Evolutionary conservation across 805 yeast genomes (phyloP), one percentile per base, ranked within the genome.

Genomic region (Kurtzmaniella fragi): DNA sequence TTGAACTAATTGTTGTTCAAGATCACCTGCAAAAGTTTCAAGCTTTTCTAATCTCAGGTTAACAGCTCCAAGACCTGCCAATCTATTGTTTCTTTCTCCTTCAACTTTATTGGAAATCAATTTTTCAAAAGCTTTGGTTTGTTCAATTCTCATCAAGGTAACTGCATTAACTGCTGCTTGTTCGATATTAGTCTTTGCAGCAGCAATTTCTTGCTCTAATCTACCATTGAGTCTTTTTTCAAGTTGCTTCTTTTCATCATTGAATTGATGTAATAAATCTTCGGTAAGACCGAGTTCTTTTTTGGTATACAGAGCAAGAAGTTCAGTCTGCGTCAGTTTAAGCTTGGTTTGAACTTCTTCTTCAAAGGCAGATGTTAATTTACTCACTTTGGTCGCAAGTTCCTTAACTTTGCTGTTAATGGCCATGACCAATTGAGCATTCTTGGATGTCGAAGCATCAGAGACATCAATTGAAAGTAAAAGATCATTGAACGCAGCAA

Each of bases 121-220:
- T 32, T 52, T 45, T 46, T 63, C 67, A 40, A 62, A 64, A 15
- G 54, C 80, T 48, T 80, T 75, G 42, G 87, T 78, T 49, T 84
- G 82, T 48, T 79, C 81, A 37, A 81, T 66, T 52, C 86, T 77
- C 41, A 82, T 77, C 56, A 83, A 70, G 8, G 79, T 67, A 25
- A 87, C 73, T 39, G 81, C 80, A 61, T 87, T 89, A 42, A 80
- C 80, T 14, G 89, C 90, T 46, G 86, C 84, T 34, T 79, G 71
- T 32, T 78, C 62, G 37, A 90, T 71, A 10, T 80, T 77, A 48
- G 77, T 69, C 55, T 76, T 78, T 42, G 88, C 75, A 28, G 84
- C 80, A 47, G 76, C 77, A 39, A 89, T 69, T 60, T 89, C 96
- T 13, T 68, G 62, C 15, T 61, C 56, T 47, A 91, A 67, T 47